These are phyloP conservation scores for Suillus discolor DNA, from an alignment of 768 basidiomycete genomes.

Conservation along the genomic window DNA sequence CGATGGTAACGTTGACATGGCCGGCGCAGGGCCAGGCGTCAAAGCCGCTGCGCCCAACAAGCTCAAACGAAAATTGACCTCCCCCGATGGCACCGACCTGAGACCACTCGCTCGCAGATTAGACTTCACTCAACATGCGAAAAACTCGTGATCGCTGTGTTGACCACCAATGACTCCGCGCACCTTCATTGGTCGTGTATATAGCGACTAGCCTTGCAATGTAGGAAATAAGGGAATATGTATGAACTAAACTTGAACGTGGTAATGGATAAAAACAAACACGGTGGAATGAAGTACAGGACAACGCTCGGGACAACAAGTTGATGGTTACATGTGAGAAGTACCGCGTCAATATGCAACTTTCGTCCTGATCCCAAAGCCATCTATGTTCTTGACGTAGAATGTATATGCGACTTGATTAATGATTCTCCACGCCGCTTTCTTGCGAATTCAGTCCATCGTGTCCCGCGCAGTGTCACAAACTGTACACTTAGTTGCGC, in stretches of 20 bases:
- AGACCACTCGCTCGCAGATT: slow-evolving; percentile 70
- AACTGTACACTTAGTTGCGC: slow-evolving; percentile 49
- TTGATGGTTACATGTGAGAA: background rate
- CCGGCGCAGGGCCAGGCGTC: slow-evolving; percentile 49
- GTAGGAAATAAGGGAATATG: background rate
- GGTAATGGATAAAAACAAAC: background rate
- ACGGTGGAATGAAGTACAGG: background rate
- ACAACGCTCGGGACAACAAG: background rate
- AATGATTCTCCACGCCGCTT: background rate
- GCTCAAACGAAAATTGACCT: slow-evolving; percentile 72
- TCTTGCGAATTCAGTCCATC: background rate
- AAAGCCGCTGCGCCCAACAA: slow-evolving; percentile 55
- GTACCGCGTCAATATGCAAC: background rate
- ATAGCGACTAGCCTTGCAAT: background rate
- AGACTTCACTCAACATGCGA: slow-evolving; percentile 59
- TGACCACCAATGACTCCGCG: background rate
- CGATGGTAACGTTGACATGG: slow-evolving; percentile 68
- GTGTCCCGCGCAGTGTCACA: slow-evolving; percentile 47
- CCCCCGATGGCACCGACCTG: slow-evolving; percentile 49
- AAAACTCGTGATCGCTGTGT: slow-evolving; percentile 6
- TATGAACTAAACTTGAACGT: background rate
- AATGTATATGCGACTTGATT: background rate
- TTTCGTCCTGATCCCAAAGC: background rate
- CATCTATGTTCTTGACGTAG: background rate
- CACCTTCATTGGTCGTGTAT: background rate